These are phyloP conservation scores for Trichoderma endophyticum DNA, from an alignment of 2,329 filamentous ascomycete genomes.

Conservation along the genomic window DNA sequence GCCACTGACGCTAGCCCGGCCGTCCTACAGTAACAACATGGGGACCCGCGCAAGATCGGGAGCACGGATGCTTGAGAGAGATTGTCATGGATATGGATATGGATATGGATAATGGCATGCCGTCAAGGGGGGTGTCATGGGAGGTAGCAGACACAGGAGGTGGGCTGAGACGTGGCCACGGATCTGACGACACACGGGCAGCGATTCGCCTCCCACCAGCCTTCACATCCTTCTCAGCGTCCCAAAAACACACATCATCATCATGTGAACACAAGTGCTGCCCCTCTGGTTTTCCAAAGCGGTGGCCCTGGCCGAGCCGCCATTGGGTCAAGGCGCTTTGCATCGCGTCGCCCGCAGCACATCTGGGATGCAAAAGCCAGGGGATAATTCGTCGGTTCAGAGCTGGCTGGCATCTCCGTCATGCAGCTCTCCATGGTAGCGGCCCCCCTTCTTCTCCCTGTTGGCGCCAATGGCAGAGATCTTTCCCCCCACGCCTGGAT, in stretches of 20 bases:
- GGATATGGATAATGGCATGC: neutral
- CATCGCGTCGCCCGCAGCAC: neutral
- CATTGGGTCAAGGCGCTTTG: neutral
- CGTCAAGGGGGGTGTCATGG: neutral
- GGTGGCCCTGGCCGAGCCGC: neutral
- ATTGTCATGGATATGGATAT: neutral
- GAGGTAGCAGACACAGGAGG: neutral
- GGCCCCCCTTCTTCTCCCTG: neutral
- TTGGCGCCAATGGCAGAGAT: slow-evolving; percentile 10
- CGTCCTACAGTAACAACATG: neutral
- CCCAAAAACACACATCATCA: neutral
- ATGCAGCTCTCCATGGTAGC: slow-evolving; percentile 1
- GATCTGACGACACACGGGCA: slow-evolving; percentile 14
- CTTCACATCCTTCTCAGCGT: neutral
- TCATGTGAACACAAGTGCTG: slow-evolving; percentile 4
- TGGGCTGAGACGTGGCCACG: slow-evolving; percentile 16
- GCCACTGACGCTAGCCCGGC: slow-evolving; percentile 1
- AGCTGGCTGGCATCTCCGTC: neutral
- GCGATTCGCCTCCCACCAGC: slow-evolving; percentile 10
- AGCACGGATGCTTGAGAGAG: slow-evolving; percentile 6
- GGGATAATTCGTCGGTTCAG: neutral
- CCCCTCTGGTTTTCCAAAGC: neutral
- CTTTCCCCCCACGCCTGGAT: slow-evolving; percentile 9
- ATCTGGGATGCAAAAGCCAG: neutral
- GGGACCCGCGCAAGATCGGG: slow-evolving; percentile 15